These are phyloP conservation scores for Eustoma russellianum DNA, from an alignment of 257 asterid species.

Conservation along the genomic window DNA sequence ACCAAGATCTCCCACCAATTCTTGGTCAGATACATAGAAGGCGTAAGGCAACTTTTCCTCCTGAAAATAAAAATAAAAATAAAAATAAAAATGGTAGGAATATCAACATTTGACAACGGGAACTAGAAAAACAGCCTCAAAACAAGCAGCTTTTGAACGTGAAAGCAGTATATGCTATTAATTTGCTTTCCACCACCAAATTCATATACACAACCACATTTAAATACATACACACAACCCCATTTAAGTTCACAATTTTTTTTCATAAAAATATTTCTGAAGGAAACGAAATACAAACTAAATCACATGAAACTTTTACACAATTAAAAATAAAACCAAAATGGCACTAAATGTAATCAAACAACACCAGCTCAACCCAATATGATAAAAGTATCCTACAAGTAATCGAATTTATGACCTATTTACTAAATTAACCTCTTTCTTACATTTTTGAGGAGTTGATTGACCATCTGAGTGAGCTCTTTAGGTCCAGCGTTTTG, in stretches of 20 bases:
- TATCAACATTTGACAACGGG: neutral
- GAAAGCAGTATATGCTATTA: no score
- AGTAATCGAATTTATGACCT: neutral
- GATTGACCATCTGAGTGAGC: constrained; percentile 73
- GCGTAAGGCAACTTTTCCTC: constrained; percentile 89
- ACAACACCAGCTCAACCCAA: neutral
- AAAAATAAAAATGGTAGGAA: constrained; percentile 4
- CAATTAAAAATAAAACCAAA: no score
- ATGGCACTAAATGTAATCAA: no score
- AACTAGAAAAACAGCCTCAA: no score
- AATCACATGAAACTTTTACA: neutral
- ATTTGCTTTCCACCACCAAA: no score
- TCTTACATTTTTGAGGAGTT: constrained; percentile 62
- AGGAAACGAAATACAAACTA: neutral
- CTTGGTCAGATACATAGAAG: constrained; percentile 74
- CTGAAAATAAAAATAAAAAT: no score
- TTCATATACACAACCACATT: no score
- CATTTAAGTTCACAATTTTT: neutral
- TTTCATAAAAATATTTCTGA: no score
- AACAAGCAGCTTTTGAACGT: neutral
- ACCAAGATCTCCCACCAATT: constrained; percentile 73
- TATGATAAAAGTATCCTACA: neutral
- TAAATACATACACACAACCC: no score
- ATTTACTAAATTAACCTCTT: neutral
- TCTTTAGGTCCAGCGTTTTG: constrained; percentile 73